Evolutionary conservation across 2,329 filamentous ascomycete species (phyloP).

Genomic region (Claviceps purpurea): DNA sequence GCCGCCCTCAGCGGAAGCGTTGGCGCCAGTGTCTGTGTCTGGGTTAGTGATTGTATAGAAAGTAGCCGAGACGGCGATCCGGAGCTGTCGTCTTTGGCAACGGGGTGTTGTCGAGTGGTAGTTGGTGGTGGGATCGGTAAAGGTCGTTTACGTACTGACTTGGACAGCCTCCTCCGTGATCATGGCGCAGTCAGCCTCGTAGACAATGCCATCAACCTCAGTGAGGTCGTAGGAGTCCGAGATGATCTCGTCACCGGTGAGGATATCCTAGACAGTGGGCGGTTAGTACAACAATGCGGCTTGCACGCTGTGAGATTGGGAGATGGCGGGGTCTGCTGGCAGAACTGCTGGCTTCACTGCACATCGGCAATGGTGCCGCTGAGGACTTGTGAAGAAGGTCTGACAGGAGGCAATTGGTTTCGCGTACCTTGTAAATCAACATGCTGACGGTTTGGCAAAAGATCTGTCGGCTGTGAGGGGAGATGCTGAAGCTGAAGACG

Average conservation of each 20-base stretch:
- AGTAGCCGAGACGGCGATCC: not conserved
- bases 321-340: not conserved
- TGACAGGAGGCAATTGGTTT: not conserved
- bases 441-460: constrained; percentile 40
- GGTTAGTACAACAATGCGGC: constrained; percentile 10
- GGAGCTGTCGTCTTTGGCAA: too few species aligned
- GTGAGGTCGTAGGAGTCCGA: constrained; percentile 86
- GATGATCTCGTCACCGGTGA: constrained; percentile 90
- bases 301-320: constrained; percentile 1
- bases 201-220: constrained; percentile 65
- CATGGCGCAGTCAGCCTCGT: constrained; percentile 86
- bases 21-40: constrained; percentile 69
- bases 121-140: not conserved
- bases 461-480: constrained; percentile 8
- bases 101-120: not conserved
- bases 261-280: constrained; percentile 53
- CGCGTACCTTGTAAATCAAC: constrained; percentile 57
- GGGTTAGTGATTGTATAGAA: not conserved
- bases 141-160: constrained; percentile 45
- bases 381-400: too few species aligned
- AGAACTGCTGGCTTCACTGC: too few species aligned
- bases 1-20: constrained; percentile 88
- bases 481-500: constrained; percentile 7
- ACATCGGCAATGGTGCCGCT: too few species aligned
- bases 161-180: constrained; percentile 64